A percentile compares a stretch with the other conserved stretches of the same genome.
These are phyloP conservation scores for Crucihimalaya himalaica DNA, from an alignment of 345 rosid species.

Conservation along the genomic window DNA sequence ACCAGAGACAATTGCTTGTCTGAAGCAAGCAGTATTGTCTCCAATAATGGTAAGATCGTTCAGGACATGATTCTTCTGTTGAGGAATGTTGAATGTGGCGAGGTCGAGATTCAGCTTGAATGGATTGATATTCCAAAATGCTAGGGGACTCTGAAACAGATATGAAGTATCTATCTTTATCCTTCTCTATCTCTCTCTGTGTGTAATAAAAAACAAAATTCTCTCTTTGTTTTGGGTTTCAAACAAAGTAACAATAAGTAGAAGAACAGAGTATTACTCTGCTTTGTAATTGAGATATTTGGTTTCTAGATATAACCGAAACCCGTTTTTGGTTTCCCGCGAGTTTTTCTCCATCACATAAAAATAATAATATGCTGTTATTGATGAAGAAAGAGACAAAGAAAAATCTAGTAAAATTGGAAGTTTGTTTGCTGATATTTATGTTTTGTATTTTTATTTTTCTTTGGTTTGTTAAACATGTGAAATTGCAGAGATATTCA, in stretches of 20 bases:
- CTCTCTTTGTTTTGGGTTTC: not conserved
- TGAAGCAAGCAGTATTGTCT: conserved; percentile 57
- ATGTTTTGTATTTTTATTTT: not conserved
- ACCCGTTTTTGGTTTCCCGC: conserved; percentile 34
- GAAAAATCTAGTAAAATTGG: conserved; percentile 25
- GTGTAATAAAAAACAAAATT: not conserved
- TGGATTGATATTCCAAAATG: conserved; percentile 60
- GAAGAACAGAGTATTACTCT: conserved; percentile 28
- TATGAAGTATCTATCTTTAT: not conserved
- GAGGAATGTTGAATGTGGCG: conserved; percentile 60
- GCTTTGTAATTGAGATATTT: conserved; percentile 27
- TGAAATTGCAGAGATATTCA: conserved; percentile 37
- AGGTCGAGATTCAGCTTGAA: conserved; percentile 64
- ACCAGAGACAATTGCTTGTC: conserved; percentile 50
- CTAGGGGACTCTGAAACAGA: conserved; percentile 34
- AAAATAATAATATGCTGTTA: conserved; percentile 25
- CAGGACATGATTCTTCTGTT: conserved; percentile 63
- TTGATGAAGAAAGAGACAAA: conserved; percentile 3
- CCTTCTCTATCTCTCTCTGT: not conserved
- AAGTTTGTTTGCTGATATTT: conserved; percentile 33
- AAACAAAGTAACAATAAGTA: not conserved
- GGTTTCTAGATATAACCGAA: not conserved
- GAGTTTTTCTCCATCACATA: conserved; percentile 1
- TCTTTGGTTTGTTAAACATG: not conserved
- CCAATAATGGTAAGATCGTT: conserved; percentile 49